Base-by-base conservation (phyloP, 768 basidiomycete species). In the Amanita phalloides region DNA sequence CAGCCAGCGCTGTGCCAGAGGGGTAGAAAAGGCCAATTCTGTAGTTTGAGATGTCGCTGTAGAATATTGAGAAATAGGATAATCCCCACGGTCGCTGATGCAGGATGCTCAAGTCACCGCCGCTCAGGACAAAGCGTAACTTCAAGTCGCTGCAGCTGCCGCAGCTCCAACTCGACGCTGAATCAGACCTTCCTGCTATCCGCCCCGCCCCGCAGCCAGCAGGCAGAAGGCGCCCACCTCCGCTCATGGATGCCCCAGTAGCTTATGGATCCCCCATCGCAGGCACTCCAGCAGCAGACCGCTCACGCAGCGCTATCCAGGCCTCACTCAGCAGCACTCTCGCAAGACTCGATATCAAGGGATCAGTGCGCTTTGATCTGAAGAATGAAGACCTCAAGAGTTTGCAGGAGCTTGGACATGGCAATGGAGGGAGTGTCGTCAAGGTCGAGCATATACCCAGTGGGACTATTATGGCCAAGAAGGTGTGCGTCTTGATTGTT, bases 381-480 rank as follows among this genome's bases (percentile, higher is more conserved):
- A 74, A 80, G 58, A 83, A 86, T 57, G 93, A 94, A 64, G 96
- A 98, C 65, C 71, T 99, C 62, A 86, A 86, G 68, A 87, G 92
- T 56, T 63, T 98, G 44, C 78, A 81, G 48, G 96, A 99, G 67
- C 76, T 99, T 2, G 96, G 96, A 2, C 85, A 90, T 57, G 96
- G 96, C 4, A 98, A 97, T 61, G 94, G 96, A 1, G 96, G 96
- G 49, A 96, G 94, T 50, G 96, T 99, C 42, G 92, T 93, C 68
- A 90, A 88, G 68, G 95, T 96, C 14, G 82, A 94, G 66, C 96
- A 99, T 63, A 74, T 80, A 7, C 92, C 92, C 9, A 90, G 91
- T 32, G 84, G 85, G 37, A 91, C 83, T 10, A 78, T 92, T 59
- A 98, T 99, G 95, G 96, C 96, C 2, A 94, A 96, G 73, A 99